These are phyloP conservation scores for Fraxinus greggii DNA, from an alignment of 305 asterid species.

Conservation along the genomic window DNA sequence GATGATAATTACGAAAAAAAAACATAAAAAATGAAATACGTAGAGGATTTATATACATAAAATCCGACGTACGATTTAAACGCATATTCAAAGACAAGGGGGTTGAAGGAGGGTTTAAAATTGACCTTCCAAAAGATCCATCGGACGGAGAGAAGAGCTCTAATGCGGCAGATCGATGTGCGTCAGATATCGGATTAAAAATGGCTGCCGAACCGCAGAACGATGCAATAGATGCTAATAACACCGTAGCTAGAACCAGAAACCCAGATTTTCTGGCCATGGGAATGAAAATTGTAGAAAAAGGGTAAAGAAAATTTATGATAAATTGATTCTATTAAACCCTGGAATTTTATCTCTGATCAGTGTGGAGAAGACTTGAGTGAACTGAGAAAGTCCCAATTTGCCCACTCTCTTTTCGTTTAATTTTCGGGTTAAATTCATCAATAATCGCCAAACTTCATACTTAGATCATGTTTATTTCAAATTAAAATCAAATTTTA, in stretches of 20 bases:
- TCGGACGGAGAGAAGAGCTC: slow-evolving; percentile 53
- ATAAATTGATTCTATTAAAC: not conserved
- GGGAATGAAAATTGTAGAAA: slow-evolving; percentile 7
- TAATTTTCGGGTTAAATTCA: not conserved
- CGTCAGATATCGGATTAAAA: slow-evolving; percentile 68
- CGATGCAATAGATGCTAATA: slow-evolving; percentile 38
- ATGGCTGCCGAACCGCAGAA: slow-evolving; percentile 60
- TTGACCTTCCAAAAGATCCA: slow-evolving; percentile 74
- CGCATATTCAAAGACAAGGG: not conserved
- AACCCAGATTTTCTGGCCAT: slow-evolving; percentile 54
- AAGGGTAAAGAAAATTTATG: not conserved
- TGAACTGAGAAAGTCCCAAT: not conserved
- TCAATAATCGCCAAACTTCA: too few relatives aligned
- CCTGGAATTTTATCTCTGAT: not conserved
- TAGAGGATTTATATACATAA: not conserved
- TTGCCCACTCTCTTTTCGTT: not conserved
- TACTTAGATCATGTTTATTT: too few relatives aligned
- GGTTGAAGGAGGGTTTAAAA: slow-evolving; percentile 46
- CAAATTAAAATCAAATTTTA: too few relatives aligned
- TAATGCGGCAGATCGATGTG: slow-evolving; percentile 86
- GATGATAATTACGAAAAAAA: not conserved
- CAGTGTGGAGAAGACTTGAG: not conserved
- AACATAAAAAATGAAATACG: not conserved
- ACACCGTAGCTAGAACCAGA: slow-evolving; percentile 46
- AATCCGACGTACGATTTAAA: not conserved